Evolutionary conservation across 371 early-diverging fungal genomes (phyloP).

Genomic region (Paramicrosporidium saccamoebae): DNA sequence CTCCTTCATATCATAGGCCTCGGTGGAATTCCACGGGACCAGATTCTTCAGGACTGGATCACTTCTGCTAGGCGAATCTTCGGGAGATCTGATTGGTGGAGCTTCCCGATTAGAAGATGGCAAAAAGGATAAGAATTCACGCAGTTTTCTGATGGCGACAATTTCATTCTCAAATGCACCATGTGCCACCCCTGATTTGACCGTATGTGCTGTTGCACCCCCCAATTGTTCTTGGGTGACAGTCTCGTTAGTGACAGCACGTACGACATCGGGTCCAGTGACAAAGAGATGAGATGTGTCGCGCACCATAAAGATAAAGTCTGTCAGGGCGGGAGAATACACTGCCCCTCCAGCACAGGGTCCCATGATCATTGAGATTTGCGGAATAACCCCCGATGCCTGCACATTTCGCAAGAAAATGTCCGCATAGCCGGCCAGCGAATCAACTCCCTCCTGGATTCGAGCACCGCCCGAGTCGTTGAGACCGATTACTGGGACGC

Average conservation of each 20-base stretch:
- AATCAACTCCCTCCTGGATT: constrained; percentile 90
- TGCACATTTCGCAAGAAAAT: constrained; percentile 76
- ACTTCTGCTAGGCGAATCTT: constrained; percentile 26
- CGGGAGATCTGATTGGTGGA: constrained; percentile 23
- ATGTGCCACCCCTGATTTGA: constrained; percentile 63
- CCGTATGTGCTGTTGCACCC: constrained; percentile 69
- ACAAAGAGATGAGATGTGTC: constrained; percentile 88
- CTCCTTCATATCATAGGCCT: constrained; percentile 84
- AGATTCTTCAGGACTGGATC: constrained; percentile 53
- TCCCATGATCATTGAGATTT: constrained; percentile 83
- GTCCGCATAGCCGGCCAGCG: constrained; percentile 77
- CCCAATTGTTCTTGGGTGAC: constrained; percentile 86
- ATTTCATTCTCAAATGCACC: constrained; percentile 69
- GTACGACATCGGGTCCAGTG: constrained; percentile 86
- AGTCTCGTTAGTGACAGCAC: constrained; percentile 69
- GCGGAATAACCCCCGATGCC: constrained; percentile 78
- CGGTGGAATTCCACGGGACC: constrained; percentile 52
- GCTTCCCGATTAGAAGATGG: constrained; percentile 43
- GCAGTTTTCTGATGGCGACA: constrained; percentile 49
- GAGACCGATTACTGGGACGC: constrained; percentile 75
- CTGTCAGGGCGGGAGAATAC: constrained; percentile 84
- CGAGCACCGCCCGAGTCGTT: constrained; percentile 92
- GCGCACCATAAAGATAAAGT: constrained; percentile 81
- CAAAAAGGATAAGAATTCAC: constrained; percentile 58
- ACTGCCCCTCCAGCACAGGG: constrained; percentile 92